Evolutionary conservation across 2,329 filamentous ascomycete species (phyloP).

Genomic region (Endocalyx cinctus): DNA sequence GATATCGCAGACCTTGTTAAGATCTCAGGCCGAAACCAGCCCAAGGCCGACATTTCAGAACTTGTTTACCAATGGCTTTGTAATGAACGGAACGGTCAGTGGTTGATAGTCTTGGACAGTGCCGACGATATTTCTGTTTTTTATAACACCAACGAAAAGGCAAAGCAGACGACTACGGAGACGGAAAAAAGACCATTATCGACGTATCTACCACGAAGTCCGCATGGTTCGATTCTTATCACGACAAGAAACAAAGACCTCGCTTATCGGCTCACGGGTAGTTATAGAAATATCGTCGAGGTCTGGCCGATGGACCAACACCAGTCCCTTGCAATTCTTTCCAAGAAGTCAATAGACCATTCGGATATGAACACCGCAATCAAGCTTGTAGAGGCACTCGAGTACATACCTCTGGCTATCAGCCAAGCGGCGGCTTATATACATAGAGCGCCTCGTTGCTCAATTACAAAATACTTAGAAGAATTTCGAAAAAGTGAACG

Average conservation of each 20-base stretch:
- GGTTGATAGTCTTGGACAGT: slow-evolving; percentile 34
- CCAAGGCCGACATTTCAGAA: slow-evolving; percentile 15
- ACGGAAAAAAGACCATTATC: neutral
- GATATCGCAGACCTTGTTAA: slow-evolving; percentile 25
- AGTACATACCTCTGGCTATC: slow-evolving; percentile 29
- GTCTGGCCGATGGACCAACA: slow-evolving; percentile 17
- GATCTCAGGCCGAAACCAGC: slow-evolving; percentile 20
- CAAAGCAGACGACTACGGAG: neutral
- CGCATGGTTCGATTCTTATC: slow-evolving; percentile 25
- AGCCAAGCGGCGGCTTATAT: slow-evolving; percentile 32
- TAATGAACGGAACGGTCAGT: slow-evolving; percentile 21
- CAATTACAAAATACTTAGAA: slow-evolving; percentile 21
- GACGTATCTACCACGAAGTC: slow-evolving; percentile 25
- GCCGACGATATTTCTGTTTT: slow-evolving; percentile 28
- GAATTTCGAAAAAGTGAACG: slow-evolving; percentile 19
- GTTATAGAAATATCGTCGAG: slow-evolving; percentile 23
- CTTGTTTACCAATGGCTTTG: slow-evolving; percentile 28
- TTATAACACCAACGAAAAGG: slow-evolving; percentile 11
- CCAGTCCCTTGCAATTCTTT: slow-evolving; percentile 7
- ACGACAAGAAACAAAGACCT: slow-evolving; percentile 31
- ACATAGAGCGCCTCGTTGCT: slow-evolving; percentile 21
- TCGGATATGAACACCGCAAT: slow-evolving; percentile 17
- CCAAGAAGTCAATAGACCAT: neutral
- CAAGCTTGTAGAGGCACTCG: too few species aligned
- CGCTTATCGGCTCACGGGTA: slow-evolving; percentile 19